Conservation (phyloP, 306 rosid genomes). For the Urtica urens region DNA sequence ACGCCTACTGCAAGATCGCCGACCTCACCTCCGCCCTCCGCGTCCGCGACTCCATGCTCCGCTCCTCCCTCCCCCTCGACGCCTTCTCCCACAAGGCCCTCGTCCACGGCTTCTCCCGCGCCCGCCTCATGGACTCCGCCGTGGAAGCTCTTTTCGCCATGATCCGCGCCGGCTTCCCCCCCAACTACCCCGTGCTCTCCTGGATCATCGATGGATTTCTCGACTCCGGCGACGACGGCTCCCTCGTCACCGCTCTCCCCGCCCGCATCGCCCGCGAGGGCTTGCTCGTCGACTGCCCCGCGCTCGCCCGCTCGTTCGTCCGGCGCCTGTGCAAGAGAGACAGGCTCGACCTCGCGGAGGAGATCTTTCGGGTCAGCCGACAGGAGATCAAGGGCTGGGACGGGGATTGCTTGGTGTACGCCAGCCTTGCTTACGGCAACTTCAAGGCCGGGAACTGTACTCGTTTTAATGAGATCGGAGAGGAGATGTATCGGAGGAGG, state of each 20-base stretch:
- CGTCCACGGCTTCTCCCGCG: conserved; percentile 69
- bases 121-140: conserved; percentile 43
- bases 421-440: conserved; percentile 61
- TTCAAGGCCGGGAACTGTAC: conserved; percentile 51
- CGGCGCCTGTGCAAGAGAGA: conserved; percentile 64
- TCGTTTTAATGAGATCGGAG: conserved; percentile 34
- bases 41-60: conserved; percentile 68
- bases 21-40: conserved; percentile 66
- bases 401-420: conserved; percentile 55
- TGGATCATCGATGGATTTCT: conserved; percentile 72
- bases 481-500: conserved; percentile 57
- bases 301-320: conserved; percentile 62
- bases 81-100: conserved; percentile 67
- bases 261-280: conserved; percentile 53
- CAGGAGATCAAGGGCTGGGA: conserved; percentile 49
- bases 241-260: conserved; percentile 42
- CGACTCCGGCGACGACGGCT: conserved; percentile 41
- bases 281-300: conserved; percentile 48
- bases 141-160: conserved; percentile 48
- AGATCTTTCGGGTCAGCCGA: conserved; percentile 27
- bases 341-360: conserved; percentile 47
- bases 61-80: conserved; percentile 61
- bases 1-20: conserved; percentile 78
- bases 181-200: conserved; percentile 54
- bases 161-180: conserved; percentile 59